phyloP scores from a whole-genome alignment of 78 protist species.

The Guillardia theta region DNA sequence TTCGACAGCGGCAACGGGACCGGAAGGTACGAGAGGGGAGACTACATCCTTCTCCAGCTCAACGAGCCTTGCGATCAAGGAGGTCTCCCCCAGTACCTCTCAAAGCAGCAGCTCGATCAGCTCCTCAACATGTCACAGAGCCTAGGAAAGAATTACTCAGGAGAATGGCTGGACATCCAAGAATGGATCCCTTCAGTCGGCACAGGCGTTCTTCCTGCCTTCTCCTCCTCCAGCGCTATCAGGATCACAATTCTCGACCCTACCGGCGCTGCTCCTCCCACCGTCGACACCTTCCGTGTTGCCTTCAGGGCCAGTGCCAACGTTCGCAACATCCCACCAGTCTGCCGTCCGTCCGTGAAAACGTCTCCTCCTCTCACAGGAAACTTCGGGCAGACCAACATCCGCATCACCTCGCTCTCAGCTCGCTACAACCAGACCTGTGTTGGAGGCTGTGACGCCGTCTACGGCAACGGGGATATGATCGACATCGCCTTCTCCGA shows the following conservation, averaged over 20 bases:
- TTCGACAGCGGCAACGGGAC: too few species aligned
- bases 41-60: neutral
- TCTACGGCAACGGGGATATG: neutral
- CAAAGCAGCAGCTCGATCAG: neutral
- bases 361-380: neutral
- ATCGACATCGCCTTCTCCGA: neutral
- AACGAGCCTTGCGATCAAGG: neutral
- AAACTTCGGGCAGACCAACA: neutral
- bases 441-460: neutral
- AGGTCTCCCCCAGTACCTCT: neutral
- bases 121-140: neutral
- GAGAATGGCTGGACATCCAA: too few species aligned
- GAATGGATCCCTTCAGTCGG: too few species aligned
- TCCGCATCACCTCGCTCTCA: neutral
- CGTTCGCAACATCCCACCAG: neutral
- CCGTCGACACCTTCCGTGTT: neutral
- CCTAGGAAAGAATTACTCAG: neutral
- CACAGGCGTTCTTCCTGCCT: neutral
- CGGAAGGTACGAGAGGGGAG: neutral
- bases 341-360: neutral
- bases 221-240: neutral
- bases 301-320: neutral
- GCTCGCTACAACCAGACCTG: neutral
- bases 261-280: neutral
- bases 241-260: neutral